Base-by-base conservation (phyloP, 2,329 filamentous ascomycete genomes). In the Tolypocladium inflatum region DNA sequence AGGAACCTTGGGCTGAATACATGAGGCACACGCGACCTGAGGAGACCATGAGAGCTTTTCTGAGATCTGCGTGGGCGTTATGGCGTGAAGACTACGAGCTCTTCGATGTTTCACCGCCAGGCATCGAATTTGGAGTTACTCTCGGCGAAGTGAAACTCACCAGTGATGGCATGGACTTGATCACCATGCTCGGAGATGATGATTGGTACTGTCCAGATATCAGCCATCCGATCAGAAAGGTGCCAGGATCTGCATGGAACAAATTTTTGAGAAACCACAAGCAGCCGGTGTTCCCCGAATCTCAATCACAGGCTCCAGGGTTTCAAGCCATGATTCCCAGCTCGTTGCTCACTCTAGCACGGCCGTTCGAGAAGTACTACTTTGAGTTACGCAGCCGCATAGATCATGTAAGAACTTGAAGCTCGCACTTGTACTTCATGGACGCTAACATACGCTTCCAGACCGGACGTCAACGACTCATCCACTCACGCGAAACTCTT, bases 221-320 rank as follows among this genome's bases (percentile, higher is more conserved):
- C 55, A 65, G 63, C 60, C 63, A 67, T 33, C 65, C 65, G 21
- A 61, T 61, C 48, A 54, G 58, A 30, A 59, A 55, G 15, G 54
- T 63, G 1, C 64, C 63, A 11, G 65, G 65, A 5, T 64, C 64
- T 11, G 57, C 61, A 21, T 67, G 65, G 65, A 66, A 66, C 57
- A 64, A 63, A 37, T 65, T 61, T 51, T 60, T 67, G 48, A 63
- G 52, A 37, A 67, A 67, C 50, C 52, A 42, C 21, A 38, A 17
- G 54, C 60, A 55, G 39, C 55, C 39, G 41, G 55, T 58, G 23
- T 63, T 62, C 26, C 48, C 55, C 15, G 58, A 42, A 21, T 26
- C 38, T 21, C 19, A 13, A 37, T 41, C 50, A 30, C 23, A 45
- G 19, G 15, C 13, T 10, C 21, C 39, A 21, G n/a, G 30, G 8